These are phyloP conservation scores for Hsuehochloa calcarea DNA, from an alignment of 176 grass and related monocot species.

Conservation along the genomic window DNA sequence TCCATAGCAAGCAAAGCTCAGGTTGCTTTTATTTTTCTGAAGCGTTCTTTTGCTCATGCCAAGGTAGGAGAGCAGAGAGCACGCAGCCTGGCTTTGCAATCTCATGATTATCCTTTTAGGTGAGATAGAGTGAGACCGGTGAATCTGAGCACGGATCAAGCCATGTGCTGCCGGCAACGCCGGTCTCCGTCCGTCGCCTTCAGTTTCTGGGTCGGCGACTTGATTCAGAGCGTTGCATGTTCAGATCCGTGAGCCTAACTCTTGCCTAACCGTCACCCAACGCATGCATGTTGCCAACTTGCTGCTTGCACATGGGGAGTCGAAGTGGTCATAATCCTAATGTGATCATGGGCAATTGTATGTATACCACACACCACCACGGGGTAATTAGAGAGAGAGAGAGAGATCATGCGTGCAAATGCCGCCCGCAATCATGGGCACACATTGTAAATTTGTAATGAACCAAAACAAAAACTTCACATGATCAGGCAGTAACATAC, in stretches of 20 bases:
- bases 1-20: conserved; percentile 15
- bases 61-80: neutral
- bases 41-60: neutral
- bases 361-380: neutral
- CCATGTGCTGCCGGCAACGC: conserved; percentile 20
- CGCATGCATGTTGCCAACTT: conserved; percentile 22
- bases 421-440: neutral
- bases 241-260: conserved; percentile 34
- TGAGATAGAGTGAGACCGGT: neutral
- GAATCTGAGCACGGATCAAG: neutral
- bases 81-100: neutral
- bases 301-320: neutral
- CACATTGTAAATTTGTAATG: neutral
- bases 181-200: neutral
- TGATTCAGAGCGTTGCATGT: neutral
- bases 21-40: neutral
- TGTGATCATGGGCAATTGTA: conserved; percentile 18
- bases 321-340: neutral
- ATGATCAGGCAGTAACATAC: neutral
- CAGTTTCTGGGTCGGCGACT: neutral
- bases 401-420: neutral
- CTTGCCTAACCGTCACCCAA: neutral
- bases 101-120: neutral
- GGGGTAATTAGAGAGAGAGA: neutral
- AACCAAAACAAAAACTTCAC: neutral